Percentiles rank a stretch among this genome's conserved stretches.
phyloP scores from a whole-genome alignment of 2,329 filamentous ascomycete genomes.

The Lasiodiplodia hormozganensis region DNA sequence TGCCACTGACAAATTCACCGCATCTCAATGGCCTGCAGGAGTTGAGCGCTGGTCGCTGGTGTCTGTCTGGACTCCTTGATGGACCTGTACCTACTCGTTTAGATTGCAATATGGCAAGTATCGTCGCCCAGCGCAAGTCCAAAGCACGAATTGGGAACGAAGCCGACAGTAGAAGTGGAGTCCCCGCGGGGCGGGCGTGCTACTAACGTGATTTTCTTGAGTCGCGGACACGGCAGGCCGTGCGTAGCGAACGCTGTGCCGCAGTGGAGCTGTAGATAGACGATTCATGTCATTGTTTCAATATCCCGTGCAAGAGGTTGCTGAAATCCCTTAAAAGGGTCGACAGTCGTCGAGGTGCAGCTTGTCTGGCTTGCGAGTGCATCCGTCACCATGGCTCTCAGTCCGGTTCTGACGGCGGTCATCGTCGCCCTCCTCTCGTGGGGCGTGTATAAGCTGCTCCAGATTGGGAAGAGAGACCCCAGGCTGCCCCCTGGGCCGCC shows the following conservation, averaged over 20 bases:
- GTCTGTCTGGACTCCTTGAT: neutral
- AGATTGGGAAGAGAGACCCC: slow-evolving; percentile 9
- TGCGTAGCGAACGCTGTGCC: neutral
- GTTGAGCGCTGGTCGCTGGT: neutral
- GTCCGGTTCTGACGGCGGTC: neutral
- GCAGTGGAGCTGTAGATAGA: neutral
- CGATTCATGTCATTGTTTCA: neutral
- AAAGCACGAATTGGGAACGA: neutral
- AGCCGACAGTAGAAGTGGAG: neutral
- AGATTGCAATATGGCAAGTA: neutral
- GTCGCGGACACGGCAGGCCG: neutral
- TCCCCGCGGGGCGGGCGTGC: neutral
- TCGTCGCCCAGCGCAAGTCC: too few relatives aligned
- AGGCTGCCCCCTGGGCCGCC: slow-evolving; percentile 1
- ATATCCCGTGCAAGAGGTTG: neutral
- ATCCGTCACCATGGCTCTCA: neutral
- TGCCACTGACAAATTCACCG: too few relatives aligned
- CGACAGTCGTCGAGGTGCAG: neutral
- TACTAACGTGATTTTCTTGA: neutral
- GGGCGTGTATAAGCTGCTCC: slow-evolving; percentile 2
- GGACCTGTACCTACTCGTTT: neutral
- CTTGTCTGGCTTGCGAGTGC: neutral
- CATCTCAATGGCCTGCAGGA: neutral
- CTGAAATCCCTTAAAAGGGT: neutral
- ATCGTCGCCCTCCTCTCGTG: neutral